Conservation (phyloP, 768 basidiomycete genomes). For the Pulveroboletus sp. region DNA sequence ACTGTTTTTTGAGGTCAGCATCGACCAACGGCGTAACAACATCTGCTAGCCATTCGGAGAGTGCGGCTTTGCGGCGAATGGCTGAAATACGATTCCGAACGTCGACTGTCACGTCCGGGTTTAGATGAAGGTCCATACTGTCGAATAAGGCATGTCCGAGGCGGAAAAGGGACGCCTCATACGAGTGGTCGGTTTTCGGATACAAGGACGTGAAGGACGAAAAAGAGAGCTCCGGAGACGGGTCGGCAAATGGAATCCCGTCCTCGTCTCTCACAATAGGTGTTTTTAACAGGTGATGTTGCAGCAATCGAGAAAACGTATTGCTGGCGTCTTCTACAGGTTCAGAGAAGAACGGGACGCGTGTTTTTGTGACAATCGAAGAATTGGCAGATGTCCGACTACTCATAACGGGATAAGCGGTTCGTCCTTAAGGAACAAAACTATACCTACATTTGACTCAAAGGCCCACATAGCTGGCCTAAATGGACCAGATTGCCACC, state of each 20-base stretch:
- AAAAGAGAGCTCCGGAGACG: conserved; percentile 64
- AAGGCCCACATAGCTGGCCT: conserved; percentile 66
- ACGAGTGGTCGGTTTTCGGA: conserved; percentile 61
- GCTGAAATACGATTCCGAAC: conserved; percentile 55
- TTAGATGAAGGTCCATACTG: conserved; percentile 62
- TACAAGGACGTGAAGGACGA: conserved; percentile 72
- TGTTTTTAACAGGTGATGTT: conserved; percentile 72
- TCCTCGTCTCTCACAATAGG: conserved; percentile 66
- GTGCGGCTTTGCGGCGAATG: conserved; percentile 69
- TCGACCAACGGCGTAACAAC: conserved; percentile 70
- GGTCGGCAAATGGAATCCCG: conserved; percentile 64
- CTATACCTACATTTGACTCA: conserved; percentile 45
- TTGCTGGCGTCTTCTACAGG: conserved; percentile 31
- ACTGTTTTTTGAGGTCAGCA: conserved; percentile 53
- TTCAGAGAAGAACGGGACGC: conserved; percentile 38
- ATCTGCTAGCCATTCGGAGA: conserved; percentile 82
- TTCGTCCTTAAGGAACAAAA: conserved; percentile 1
- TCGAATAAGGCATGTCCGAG: conserved; percentile 89
- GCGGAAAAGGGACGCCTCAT: conserved; percentile 80
- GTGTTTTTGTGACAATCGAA: conserved; percentile 51
- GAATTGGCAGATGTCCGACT: conserved; percentile 59
- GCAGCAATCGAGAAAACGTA: conserved; percentile 59
- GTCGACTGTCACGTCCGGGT: conserved; percentile 49
- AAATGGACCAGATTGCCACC: conserved; percentile 70
- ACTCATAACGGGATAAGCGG: conserved; percentile 7